Conservation (phyloP, 306 rosid genomes). For the Senna tora region DNA sequence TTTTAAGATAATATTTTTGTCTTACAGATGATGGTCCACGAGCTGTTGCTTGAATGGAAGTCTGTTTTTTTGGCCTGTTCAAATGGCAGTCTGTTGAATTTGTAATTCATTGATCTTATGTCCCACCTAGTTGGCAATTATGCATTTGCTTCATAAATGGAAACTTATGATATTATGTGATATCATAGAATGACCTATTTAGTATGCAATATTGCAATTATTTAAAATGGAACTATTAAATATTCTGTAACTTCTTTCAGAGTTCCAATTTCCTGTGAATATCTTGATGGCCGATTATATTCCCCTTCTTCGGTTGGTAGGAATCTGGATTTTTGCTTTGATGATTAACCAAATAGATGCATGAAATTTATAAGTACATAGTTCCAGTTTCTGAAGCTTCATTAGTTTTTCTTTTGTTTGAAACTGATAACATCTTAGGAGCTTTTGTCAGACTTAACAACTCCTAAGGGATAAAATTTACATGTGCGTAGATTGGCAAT, state of each 20-base stretch:
- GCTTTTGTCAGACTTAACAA: neutral
- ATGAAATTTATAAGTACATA: neutral
- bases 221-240: neutral
- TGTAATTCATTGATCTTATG: neutral
- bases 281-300: neutral
- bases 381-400: constrained; percentile 3
- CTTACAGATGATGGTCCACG: neutral
- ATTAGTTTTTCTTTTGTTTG: neutral
- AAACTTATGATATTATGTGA: neutral
- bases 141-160: neutral
- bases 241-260: neutral
- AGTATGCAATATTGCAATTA: neutral
- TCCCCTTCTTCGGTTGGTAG: neutral
- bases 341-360: neutral
- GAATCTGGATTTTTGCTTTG: neutral
- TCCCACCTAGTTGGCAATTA: neutral
- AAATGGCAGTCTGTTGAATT: neutral
- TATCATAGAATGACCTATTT: constrained; percentile 10
- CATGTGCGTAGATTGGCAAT: neutral
- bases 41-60: neutral
- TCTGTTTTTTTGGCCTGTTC: too few relatives aligned
- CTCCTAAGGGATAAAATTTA: neutral
- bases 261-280: neutral
- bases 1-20: neutral
- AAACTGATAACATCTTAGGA: neutral